Percentiles rank a stretch among this genome's conserved stretches.
Evolutionary conservation across 2,329 filamentous ascomycete genomes (phyloP).

Genomic region (Dactylellina cionopaga): DNA sequence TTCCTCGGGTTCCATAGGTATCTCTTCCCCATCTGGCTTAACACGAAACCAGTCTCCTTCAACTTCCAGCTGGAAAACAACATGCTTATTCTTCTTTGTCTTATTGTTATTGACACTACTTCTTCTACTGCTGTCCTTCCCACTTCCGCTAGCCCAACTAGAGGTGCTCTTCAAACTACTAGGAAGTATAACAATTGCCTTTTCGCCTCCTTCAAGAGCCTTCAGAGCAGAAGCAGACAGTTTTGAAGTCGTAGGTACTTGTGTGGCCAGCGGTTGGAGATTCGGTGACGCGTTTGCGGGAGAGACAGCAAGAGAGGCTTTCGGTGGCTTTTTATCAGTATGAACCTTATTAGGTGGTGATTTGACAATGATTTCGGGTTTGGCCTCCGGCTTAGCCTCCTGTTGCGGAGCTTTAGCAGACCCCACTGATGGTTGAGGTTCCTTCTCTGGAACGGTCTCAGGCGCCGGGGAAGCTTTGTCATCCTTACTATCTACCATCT

Average conservation of each 20-base stretch:
- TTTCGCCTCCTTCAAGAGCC: slow-evolving; percentile 41
- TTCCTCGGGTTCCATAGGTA: slow-evolving; percentile 48
- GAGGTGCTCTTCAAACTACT: slow-evolving; percentile 52
- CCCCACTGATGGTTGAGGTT: background rate
- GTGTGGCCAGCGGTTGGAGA: slow-evolving; percentile 7
- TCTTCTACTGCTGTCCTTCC: slow-evolving; percentile 48
- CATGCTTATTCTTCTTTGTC: slow-evolving; percentile 51
- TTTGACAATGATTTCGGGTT: slow-evolving; percentile 35
- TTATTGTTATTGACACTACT: slow-evolving; percentile 45
- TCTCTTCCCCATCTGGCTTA: slow-evolving; percentile 49
- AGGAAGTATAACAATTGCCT: slow-evolving; percentile 10
- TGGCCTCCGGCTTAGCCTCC: slow-evolving; percentile 6
- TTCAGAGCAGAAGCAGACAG: slow-evolving; percentile 49
- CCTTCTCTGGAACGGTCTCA: slow-evolving; percentile 11
- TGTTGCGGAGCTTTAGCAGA: background rate
- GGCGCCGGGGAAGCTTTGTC: background rate
- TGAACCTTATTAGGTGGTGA: slow-evolving; percentile 21
- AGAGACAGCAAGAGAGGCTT: slow-evolving; percentile 34
- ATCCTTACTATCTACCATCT: slow-evolving; percentile 21
- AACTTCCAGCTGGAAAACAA: slow-evolving; percentile 50
- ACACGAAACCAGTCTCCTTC: slow-evolving; percentile 50
- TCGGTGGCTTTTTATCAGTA: slow-evolving; percentile 9
- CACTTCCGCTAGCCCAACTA: slow-evolving; percentile 48
- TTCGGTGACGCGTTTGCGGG: slow-evolving; percentile 18
- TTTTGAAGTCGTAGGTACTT: slow-evolving; percentile 4